These are phyloP conservation scores for Colletotrichum cuscutae DNA, from an alignment of 2,329 filamentous ascomycete genomes.

Conservation along the genomic window DNA sequence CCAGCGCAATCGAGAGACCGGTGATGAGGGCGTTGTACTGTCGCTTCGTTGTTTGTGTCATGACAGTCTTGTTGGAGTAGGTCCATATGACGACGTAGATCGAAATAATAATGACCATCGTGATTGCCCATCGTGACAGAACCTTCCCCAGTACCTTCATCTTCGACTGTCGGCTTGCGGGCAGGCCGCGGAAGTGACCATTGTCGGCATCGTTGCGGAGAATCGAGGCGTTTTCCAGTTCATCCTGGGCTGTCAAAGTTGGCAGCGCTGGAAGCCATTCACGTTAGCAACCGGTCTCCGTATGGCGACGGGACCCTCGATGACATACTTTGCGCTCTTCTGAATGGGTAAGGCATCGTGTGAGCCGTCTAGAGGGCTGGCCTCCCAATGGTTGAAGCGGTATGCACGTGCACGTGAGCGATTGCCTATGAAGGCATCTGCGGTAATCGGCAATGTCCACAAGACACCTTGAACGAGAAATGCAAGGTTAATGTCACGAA, in stretches of 20 bases:
- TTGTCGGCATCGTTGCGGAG: slow-evolving; percentile 17
- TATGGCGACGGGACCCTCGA: neutral
- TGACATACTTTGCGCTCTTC: neutral
- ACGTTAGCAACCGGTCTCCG: neutral
- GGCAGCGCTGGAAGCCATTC: neutral
- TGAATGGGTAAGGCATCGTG: slow-evolving; percentile 4
- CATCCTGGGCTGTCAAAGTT: neutral
- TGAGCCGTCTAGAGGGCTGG: neutral
- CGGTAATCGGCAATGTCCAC: neutral
- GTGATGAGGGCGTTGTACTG: slow-evolving; percentile 57
- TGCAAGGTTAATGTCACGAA: neutral
- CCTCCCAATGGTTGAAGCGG: neutral
- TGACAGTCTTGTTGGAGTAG: slow-evolving; percentile 42
- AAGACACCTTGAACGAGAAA: neutral
- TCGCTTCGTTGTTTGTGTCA: slow-evolving; percentile 48
- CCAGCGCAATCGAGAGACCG: slow-evolving; percentile 53
- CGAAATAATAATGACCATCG: slow-evolving; percentile 40
- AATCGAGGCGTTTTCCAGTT: slow-evolving; percentile 19
- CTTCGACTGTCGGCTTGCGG: neutral
- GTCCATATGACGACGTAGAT: slow-evolving; percentile 43
- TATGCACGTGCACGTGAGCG: neutral
- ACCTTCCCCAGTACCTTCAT: slow-evolving; percentile 15
- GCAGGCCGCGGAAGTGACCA: slow-evolving; percentile 18
- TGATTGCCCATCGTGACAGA: slow-evolving; percentile 41
- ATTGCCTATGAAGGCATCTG: neutral